Conservation (phyloP, 805 yeast genomes). For the Wickerhamiella slavikovae region DNA sequence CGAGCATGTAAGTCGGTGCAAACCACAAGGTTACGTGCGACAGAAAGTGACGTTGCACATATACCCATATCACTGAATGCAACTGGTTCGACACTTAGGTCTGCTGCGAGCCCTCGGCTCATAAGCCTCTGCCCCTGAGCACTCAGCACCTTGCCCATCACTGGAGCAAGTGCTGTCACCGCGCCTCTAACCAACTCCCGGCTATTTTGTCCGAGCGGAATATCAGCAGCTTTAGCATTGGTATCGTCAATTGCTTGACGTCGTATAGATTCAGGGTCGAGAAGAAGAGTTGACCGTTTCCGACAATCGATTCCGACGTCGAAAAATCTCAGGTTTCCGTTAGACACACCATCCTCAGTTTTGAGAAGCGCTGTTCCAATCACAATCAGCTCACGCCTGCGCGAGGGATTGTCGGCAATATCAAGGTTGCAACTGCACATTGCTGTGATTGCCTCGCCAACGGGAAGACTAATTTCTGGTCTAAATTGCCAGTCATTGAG, state of each 20-base stretch:
- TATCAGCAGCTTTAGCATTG: too few relatives aligned
- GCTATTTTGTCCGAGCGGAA: too few relatives aligned
- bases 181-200: slow-evolving; percentile 70
- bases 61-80: slow-evolving; percentile 82
- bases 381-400: slow-evolving; percentile 45
- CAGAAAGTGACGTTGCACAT: slow-evolving; percentile 57
- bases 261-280: too few relatives aligned
- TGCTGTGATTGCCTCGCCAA: slow-evolving; percentile 43
- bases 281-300: too few relatives aligned
- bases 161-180: slow-evolving; percentile 52
- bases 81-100: slow-evolving; percentile 72
- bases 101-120: slow-evolving; percentile 69
- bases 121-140: slow-evolving; percentile 73
- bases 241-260: too few relatives aligned
- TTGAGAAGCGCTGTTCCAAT: slow-evolving; percentile 62
- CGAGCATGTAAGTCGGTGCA: slow-evolving; percentile 67
- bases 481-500: slow-evolving; percentile 61
- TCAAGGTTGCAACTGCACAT: slow-evolving; percentile 34
- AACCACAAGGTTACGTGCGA: slow-evolving; percentile 62
- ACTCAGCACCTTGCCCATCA: slow-evolving; percentile 64
- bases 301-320: too few relatives aligned
- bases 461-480: slow-evolving; percentile 43
- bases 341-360: slow-evolving; percentile 61
- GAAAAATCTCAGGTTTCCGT: slow-evolving; percentile 59
- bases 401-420: slow-evolving; percentile 16